phyloP scores from a whole-genome alignment of 768 basidiomycete genomes.

The Podaxis sp. region DNA sequence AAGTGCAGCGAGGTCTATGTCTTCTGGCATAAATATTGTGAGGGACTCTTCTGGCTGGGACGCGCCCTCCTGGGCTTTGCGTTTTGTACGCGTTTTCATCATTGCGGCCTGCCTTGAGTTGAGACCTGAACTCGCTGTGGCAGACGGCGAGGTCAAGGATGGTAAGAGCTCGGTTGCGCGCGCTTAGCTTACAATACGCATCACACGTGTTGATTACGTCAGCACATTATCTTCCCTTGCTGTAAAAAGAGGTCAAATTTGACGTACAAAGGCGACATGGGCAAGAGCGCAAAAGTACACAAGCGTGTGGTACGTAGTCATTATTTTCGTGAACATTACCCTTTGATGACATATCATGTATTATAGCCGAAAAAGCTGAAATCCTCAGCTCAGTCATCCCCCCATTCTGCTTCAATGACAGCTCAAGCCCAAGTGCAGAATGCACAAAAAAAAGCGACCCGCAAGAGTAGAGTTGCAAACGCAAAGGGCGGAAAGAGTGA shows the following conservation, averaged over 20 bases:
- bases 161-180: not conserved
- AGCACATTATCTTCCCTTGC: slow-evolving; percentile 10
- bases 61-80: slow-evolving; percentile 42
- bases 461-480: slow-evolving; percentile 42
- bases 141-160: slow-evolving; percentile 33
- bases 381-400: slow-evolving; percentile 19
- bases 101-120: slow-evolving; percentile 20
- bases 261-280: slow-evolving; percentile 36
- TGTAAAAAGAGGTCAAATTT: too few relatives aligned
- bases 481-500: slow-evolving; percentile 24
- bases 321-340: not conserved
- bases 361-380: slow-evolving; percentile 38
- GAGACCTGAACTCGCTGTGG: slow-evolving; percentile 31
- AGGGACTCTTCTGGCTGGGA: slow-evolving; percentile 35
- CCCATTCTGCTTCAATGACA: slow-evolving; percentile 18
- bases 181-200: slow-evolving; percentile 21
- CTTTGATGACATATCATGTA: not conserved
- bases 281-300: slow-evolving; percentile 64
- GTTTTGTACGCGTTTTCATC: slow-evolving; percentile 61
- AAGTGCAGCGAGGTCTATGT: slow-evolving; percentile 63
- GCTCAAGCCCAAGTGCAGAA: slow-evolving; percentile 36
- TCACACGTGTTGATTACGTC: slow-evolving; percentile 32
- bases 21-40: slow-evolving; percentile 55
- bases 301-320: slow-evolving; percentile 49
- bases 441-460: slow-evolving; percentile 48